Percentiles rank a stretch among this genome's conserved stretches.
Evolutionary conservation across 2,329 filamentous ascomycete genomes (phyloP).

Genomic region (Aspergillus nomiae): DNA sequence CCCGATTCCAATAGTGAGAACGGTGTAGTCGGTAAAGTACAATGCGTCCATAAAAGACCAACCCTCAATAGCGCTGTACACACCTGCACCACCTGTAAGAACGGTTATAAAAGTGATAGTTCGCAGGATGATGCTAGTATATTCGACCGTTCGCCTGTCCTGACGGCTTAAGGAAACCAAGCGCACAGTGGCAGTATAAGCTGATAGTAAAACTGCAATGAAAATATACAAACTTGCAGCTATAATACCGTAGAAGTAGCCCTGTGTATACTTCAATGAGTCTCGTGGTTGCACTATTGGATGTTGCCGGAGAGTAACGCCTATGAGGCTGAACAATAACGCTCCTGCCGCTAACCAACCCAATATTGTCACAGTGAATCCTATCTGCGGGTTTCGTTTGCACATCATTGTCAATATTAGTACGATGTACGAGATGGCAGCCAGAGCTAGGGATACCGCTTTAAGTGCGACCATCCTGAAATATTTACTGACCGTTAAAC

Average conservation of each 20-base stretch:
- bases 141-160: background rate
- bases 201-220: background rate
- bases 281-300: background rate
- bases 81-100: background rate
- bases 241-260: background rate
- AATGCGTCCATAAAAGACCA: background rate
- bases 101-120: background rate
- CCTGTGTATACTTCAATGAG: background rate
- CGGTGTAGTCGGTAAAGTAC: background rate
- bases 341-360: background rate
- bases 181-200: background rate
- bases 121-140: background rate
- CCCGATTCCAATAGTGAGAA: background rate
- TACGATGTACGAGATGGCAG: background rate
- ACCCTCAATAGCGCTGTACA: background rate
- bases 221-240: background rate
- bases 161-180: background rate
- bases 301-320: background rate
- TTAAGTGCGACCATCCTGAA: background rate
- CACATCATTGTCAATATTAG: background rate
- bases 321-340: background rate
- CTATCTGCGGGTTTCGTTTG: background rate
- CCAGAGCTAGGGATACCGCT: background rate
- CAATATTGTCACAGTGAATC: background rate
- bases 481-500: background rate